Percentiles rank a stretch among this genome's conserved stretches.
Conservation (phyloP, 441 rosid species). For the Brassica hybrid region DNA sequence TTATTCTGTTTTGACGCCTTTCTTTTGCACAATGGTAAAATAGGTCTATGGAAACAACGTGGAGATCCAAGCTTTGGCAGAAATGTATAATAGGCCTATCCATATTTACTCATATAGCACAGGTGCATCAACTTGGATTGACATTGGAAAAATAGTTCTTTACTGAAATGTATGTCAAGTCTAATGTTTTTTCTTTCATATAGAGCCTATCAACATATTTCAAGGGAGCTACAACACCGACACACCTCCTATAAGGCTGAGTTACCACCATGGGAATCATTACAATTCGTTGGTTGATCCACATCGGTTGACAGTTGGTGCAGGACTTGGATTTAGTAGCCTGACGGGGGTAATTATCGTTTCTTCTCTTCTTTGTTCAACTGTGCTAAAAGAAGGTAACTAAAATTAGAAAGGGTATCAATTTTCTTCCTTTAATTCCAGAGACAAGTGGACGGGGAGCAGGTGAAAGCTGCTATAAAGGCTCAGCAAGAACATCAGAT, state of each 20-base stretch:
- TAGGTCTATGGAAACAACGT: slow-evolving; percentile 99
- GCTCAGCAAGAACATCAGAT: slow-evolving; percentile 98
- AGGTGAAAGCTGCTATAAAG: slow-evolving; percentile 97
- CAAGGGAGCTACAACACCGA: slow-evolving; percentile 93
- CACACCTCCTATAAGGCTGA: slow-evolving; percentile 83
- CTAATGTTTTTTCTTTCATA: slow-evolving; percentile 4
- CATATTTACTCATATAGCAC: slow-evolving; percentile 92
- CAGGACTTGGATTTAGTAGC: slow-evolving; percentile 96
- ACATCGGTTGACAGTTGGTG: slow-evolving; percentile 81
- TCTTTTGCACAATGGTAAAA: slow-evolving; percentile 6
- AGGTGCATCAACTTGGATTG: slow-evolving; percentile 55
- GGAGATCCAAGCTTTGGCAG: slow-evolving; percentile 97
- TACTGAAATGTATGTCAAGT: slow-evolving; percentile 22
- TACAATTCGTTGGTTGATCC: slow-evolving; percentile 98
- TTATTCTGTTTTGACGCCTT: slow-evolving; percentile 16
- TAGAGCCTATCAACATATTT: slow-evolving; percentile 96
- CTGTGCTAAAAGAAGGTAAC: not conserved
- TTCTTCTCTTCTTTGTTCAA: slow-evolving; percentile 9
- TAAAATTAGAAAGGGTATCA: not conserved
- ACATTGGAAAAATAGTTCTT: slow-evolving; percentile 3
- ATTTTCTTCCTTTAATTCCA: slow-evolving; percentile 44
- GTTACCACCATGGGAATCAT: slow-evolving; percentile 97
- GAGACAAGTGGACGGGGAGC: slow-evolving; percentile 88
- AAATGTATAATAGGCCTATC: slow-evolving; percentile 96
- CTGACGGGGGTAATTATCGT: slow-evolving; percentile 76